Evolutionary conservation across 2,329 filamentous ascomycete species (phyloP), one percentile per base, ranked within the genome.

Genomic region (Phialophora chinensis): DNA sequence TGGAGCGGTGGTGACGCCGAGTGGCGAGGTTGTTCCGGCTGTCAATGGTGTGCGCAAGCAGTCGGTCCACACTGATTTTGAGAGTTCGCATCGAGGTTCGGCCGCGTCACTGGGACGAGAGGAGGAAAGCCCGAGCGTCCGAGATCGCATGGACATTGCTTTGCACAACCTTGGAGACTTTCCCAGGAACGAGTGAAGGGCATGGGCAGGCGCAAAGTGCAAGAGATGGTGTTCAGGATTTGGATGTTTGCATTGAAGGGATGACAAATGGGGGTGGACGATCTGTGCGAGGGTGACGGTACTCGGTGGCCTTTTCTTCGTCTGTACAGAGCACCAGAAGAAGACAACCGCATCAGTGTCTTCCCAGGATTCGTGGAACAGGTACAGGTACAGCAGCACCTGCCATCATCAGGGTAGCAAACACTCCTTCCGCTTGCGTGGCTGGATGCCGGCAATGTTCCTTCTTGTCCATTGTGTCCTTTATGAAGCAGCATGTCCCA

Each of bases 131-230:
- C 79, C 80, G 33, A 77, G 80, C 47, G 77, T 84, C 27, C 79
- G 77, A 47, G 79, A 83, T 67, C 78, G 80, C 38, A 84, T 88
- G 81, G 87, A 89, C 73, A 87, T 88, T 70, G 85, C 84, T 72
- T 79, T 89, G 72, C 86, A 88, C 75, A 88, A 88, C 75, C 77
- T 83, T 67, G 81, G 76, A 55, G 82, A 84, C 72, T 82, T 82
- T 71, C 73, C 72, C 69, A 77, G 49, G 27, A 49, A 60, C 52
- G 55, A 63, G 12, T 62, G 53, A 58, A 35, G 0, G 3, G 31
- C 14, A 52, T n/a, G 29, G 4, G 17, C 29, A 10, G 59, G 49
- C n/a, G 23, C 59, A 55, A n/a, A 55, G 3, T 33, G 25, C 53
- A 55, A 23, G 53, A 55, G 29, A 23, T 55, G 53, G 53, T 55